Evolutionary conservation across 306 rosid genomes (phyloP), one percentile per base, ranked within the genome.

Genomic region (Vigna angularis): DNA sequence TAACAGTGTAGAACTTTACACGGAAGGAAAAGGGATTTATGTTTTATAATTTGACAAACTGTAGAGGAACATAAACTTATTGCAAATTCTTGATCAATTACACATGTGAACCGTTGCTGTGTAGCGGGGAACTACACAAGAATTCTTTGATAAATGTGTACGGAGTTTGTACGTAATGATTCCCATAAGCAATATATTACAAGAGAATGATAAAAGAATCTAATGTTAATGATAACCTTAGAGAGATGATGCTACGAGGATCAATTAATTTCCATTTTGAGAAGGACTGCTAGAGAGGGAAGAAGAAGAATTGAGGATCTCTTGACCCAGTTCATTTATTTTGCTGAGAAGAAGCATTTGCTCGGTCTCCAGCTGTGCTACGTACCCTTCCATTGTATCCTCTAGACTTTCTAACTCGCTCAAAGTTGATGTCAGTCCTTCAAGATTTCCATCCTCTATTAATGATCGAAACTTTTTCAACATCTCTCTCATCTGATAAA

Each of bases 311-410:
- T 70, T 48, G 5, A 84, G 24, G 36, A 89, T 81, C 73, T 91
- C 94, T 68, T 77, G 83, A 44, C 89, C 96, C 64, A 93, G 77
- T 66, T 88, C 93, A 83, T 80, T 88, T 70, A 89, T 79, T 85
- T 91, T 93, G 84, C 81, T 84, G 6, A 89, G 78, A 28, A 90
- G 96, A 72, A 93, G 92, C 82, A 34, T 77, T 79, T 90, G 98
- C 85, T 91, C 93, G 0, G 83, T 90, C 77, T 93, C 96, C 6
- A 93, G 87, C 74, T 88, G 93, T 57, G 64, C 50, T 84, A 91
- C 88, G 61, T 86, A 91, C 67, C 72, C 91, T 80, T 85, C 90
- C 72, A 84, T 93, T 61, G 75, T 66, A 20, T 87, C 94, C 82
- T 93, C 93, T 0, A 89, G 82, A 59, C 83, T 82, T 73, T 89